A percentile compares a stretch with the other conserved stretches of the same genome.
Conservation (phyloP, 495 filamentous ascomycete genomes). For the Penicillium crystallinum region DNA sequence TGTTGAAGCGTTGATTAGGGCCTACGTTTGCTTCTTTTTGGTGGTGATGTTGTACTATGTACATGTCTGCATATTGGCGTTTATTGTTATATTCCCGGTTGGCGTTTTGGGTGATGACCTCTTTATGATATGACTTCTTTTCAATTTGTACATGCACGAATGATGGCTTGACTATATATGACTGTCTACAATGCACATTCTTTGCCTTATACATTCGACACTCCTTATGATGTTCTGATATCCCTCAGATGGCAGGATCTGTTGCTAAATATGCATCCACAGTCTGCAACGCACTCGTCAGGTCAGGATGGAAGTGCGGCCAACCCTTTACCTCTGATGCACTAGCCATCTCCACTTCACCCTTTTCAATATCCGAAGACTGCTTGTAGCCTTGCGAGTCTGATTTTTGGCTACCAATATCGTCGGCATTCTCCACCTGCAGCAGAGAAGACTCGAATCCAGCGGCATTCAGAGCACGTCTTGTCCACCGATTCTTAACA, state of each 20-base stretch:
- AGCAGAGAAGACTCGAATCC: conserved; percentile 67
- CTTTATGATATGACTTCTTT: background rate
- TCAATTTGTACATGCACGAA: background rate
- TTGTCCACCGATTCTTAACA: conserved; percentile 93
- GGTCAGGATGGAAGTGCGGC: conserved; percentile 85
- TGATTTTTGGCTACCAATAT: conserved; percentile 51
- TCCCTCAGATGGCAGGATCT: background rate
- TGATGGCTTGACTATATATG: background rate
- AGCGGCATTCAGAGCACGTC: conserved; percentile 77
- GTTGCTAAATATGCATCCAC: conserved; percentile 23
- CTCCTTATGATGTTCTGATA: background rate
- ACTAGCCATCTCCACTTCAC: background rate
- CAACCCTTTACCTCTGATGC: conserved; percentile 67
- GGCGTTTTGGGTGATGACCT: conserved; percentile 2
- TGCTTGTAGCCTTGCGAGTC: conserved; percentile 25
- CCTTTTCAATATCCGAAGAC: conserved; percentile 59
- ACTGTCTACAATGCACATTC: background rate
- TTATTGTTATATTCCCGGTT: background rate
- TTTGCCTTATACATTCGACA: background rate
- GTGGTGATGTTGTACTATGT: background rate
- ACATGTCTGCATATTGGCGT: background rate
- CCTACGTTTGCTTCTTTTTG: background rate
- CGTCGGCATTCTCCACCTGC: conserved; percentile 46
- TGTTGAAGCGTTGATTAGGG: conserved; percentile 23
- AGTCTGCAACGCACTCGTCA: conserved; percentile 83